Base-by-base conservation (phyloP, 768 basidiomycete genomes). In the Hygrocybe coccinea region DNA sequence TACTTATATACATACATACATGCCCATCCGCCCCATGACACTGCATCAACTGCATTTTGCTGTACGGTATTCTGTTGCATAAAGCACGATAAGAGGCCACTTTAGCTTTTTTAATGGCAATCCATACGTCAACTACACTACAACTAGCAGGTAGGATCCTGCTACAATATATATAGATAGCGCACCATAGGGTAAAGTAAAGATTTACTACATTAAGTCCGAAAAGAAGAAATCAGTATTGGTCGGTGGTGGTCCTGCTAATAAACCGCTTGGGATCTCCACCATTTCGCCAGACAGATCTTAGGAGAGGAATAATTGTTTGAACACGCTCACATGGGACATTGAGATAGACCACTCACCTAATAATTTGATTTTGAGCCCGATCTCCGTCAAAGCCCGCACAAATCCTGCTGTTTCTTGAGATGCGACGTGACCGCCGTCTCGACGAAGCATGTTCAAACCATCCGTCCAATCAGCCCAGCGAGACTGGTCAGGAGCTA, bases 381-480 rank as follows among this genome's bases (percentile, higher is more conserved):
- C 93, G 58, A 95, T 91, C 62, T 94, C 92, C 2, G 93, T 95
- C 61, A 95, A 73, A 8, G 87, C 85, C 64, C 89, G 81, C 10
- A 95, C 87, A 64, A 92, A 91, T 21, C 85, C 86, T 37, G 87
- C 87, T 0, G 93, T 94, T 70, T 93, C 89, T 60, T 85, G 80
- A 3, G 91, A 91, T 11, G 86, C 75, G 55, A 92, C 89, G 65
- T 91, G 90, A 7, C 89, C 87, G 15, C 89, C 84, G 60, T 89
- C 89, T 50, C 84, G 75, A 38, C 90, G 76, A 39, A 95, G 78
- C 84, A 95, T 89, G 63, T 91, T 91, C 68, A 95, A 66, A 3
- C 92, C 93, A 67, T 95, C 93, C 2, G 91, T 91, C 93, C 93
- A 95, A 71, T 95, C 93, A 14, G 90, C 87, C 87, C 89, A 94